Evolutionary conservation across 1,284 basidiomycete genomes (phyloP).

Genomic region (Cutaneotrichosporon sp.): DNA sequence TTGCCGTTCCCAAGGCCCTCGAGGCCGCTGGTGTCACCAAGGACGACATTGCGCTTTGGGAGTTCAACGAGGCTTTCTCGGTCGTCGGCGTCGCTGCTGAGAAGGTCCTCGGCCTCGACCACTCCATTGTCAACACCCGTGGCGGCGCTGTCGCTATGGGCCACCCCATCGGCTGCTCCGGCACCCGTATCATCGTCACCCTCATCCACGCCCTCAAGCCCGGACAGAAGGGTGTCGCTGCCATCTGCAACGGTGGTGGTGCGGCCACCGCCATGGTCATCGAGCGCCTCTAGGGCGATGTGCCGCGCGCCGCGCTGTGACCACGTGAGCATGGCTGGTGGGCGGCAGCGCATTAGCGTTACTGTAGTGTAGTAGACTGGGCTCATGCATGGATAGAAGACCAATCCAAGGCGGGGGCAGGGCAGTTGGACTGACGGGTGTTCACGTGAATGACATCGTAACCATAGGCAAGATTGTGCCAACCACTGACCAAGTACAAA

Average conservation of each 20-base stretch:
- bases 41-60: slow-evolving; percentile 86
- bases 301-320: slow-evolving; percentile 12
- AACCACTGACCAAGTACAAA: too few relatives aligned
- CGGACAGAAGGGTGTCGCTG: slow-evolving; percentile 96
- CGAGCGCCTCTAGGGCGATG: slow-evolving; percentile 65
- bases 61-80: slow-evolving; percentile 98
- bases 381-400: neutral
- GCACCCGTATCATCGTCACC: slow-evolving; percentile 91
- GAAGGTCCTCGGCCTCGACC: slow-evolving; percentile 78
- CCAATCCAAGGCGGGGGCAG: neutral
- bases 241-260: slow-evolving; percentile 96
- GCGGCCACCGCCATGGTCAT: slow-evolving; percentile 87
- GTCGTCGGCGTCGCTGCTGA: slow-evolving; percentile 90
- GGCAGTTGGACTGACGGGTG: too few relatives aligned
- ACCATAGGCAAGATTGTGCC: neutral
- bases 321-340: slow-evolving; percentile 6
- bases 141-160: slow-evolving; percentile 93
- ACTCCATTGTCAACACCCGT: slow-evolving; percentile 86
- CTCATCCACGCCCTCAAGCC: slow-evolving; percentile 86
- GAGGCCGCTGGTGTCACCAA: slow-evolving; percentile 78
- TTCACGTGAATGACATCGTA: neutral
- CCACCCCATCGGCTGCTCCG: slow-evolving; percentile 92
- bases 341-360: slow-evolving; percentile 6
- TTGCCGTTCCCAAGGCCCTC: slow-evolving; percentile 85
- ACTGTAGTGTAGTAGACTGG: slow-evolving; percentile 2